Evolutionary conservation across 441 rosid species (phyloP).

Genomic region (Bruguiera hainesii): DNA sequence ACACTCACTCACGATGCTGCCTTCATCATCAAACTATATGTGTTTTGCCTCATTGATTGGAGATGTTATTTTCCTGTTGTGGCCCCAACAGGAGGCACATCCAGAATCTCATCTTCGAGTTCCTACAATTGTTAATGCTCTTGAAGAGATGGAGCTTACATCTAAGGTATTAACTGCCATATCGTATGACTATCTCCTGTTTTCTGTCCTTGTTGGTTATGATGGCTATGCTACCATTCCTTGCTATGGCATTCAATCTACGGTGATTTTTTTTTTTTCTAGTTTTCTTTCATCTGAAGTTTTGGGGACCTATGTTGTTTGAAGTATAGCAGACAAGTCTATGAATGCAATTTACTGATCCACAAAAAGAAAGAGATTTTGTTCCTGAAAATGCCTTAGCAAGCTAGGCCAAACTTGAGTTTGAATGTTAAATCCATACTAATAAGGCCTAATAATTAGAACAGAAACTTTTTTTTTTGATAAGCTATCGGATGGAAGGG

Average conservation of each 20-base stretch:
- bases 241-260: not conserved
- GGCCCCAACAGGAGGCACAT: conserved; percentile 65
- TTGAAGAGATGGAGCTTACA: conserved; percentile 65
- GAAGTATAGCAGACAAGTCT: no score
- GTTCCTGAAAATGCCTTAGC: no score
- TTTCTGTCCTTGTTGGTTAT: not conserved
- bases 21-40: not conserved
- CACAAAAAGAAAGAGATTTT: no score
- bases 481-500: no score
- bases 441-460: no score
- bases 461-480: no score
- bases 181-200: not conserved
- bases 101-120: conserved; percentile 96
- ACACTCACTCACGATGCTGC: not conserved
- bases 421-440: no score
- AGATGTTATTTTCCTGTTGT: conserved; percentile 2
- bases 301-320: no score
- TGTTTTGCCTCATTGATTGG: not conserved
- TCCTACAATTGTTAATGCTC: conserved; percentile 83
- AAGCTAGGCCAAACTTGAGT: no score
- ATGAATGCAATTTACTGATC: no score
- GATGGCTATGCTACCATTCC: not conserved
- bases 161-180: conserved; percentile 43
- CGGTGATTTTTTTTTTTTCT: no score
- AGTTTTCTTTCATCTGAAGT: no score